Base-by-base conservation (phyloP, 1,284 basidiomycete species). In the Cystobasidiaceae sp. region DNA sequence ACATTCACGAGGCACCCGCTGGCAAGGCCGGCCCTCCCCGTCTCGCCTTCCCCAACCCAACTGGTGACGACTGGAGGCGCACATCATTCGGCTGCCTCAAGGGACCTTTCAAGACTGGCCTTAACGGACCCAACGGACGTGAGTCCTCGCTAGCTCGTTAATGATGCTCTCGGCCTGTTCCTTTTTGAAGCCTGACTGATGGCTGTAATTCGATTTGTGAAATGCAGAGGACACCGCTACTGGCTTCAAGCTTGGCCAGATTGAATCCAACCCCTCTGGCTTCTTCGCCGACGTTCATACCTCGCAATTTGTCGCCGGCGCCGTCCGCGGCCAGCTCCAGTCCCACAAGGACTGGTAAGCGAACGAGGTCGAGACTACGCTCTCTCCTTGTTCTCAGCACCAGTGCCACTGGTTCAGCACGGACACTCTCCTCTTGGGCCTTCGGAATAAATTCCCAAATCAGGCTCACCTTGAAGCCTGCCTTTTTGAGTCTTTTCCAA, bases 201-300 rank as follows among this genome's bases (percentile, higher is more conserved):
- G 43, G n/a, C 19, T 17, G 23, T 17, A 39, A 49, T 51, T n/a
- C 19, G 28, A 19, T 21, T 15, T 34, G 28, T 63, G 63, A 33
- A 32, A 8, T 23, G 33, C 51, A 75, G 73, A 68, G 66, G 75
- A 76, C 64, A 75, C 76, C 37, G 76, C 67, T 8, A 58, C 68
- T 3, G 71, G 69, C 32, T 77, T 77, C 71, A 69, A 67, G 32
- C 62, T 75, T 45, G 51, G 71, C 25, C 57, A 70, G 51, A 74
- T 77, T 63, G 76, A 77, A 71, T 70, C 68, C 32, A 71, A 74
- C 70, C 74, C 75, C 7, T 51, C 72, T 19, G 71, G 56, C 1
- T 77, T 77, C 75, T 76, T 77, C 69, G 72, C 75, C 60, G 76
- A 77, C 62, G 71, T 71, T 3, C 76, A 77, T 72, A 77, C 76